Conservation (phyloP, 116 monocot genomes). For the Iris pallida region DNA sequence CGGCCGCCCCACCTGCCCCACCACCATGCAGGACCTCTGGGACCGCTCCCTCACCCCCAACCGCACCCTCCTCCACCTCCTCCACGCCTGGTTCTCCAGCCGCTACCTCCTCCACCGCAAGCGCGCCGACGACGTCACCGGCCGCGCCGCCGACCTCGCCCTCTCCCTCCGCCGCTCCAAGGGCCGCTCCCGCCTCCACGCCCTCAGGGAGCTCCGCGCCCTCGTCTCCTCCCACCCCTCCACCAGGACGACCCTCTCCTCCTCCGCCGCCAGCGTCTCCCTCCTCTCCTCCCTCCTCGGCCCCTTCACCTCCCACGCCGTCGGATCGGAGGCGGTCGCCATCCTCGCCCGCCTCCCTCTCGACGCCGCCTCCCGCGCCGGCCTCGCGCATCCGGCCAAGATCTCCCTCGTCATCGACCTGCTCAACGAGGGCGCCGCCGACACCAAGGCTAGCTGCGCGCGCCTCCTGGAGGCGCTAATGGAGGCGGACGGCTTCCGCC, state of each 20-base stretch:
- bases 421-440: conserved; percentile 55
- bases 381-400: conserved; percentile 72
- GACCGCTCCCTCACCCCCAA: conserved; percentile 79
- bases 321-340: conserved; percentile 75
- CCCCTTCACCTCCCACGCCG: conserved; percentile 84
- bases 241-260: conserved; percentile 32
- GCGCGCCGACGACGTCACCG: conserved; percentile 72
- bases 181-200: conserved; percentile 56
- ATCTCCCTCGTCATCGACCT: conserved; percentile 74
- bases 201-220: conserved; percentile 52
- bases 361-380: conserved; percentile 38
- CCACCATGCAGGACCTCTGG: conserved; percentile 99
- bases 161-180: conserved; percentile 45
- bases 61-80: conserved; percentile 74
- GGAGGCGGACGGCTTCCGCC: conserved; percentile 36
- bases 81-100: conserved; percentile 84
- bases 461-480: conserved; percentile 34
- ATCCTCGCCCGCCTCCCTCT: conserved; percentile 54
- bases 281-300: conserved; percentile 64
- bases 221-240: conserved; percentile 37
- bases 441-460: conserved; percentile 57
- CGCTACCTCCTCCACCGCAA: conserved; percentile 64
- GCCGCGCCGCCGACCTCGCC: conserved; percentile 59
- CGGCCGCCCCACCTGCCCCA: conserved; percentile 84
- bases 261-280: conserved; percentile 24